Evolutionary conservation across 2,329 filamentous ascomycete species (phyloP).

Genomic region (Diplodia corticola): DNA sequence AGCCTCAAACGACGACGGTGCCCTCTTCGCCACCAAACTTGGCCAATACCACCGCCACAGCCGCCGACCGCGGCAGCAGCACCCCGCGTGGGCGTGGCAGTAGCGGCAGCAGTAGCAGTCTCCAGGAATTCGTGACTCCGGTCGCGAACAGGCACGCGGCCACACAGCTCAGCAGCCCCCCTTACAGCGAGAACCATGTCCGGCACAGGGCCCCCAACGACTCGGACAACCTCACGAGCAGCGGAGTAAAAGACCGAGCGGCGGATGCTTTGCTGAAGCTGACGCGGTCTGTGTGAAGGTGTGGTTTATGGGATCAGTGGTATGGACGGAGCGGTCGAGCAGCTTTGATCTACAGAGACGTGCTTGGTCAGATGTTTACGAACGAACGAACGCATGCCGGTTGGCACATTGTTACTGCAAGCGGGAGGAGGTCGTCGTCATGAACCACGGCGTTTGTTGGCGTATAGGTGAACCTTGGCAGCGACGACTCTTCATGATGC

Average conservation of each 20-base stretch:
- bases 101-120: conserved; percentile 15
- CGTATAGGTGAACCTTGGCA: neutral
- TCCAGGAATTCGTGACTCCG: conserved; percentile 21
- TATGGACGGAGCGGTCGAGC: neutral
- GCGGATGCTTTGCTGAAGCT: conserved; percentile 57
- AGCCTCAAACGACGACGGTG: conserved; percentile 20
- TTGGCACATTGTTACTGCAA: neutral
- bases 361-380: neutral
- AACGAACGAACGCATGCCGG: conserved; percentile 3
- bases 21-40: conserved; percentile 16
- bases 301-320: neutral
- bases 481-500: neutral
- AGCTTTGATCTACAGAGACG: neutral
- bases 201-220: neutral
- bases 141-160: conserved; percentile 24
- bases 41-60: neutral
- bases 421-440: neutral
- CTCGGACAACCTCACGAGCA: conserved; percentile 45
- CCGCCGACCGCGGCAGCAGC: conserved; percentile 22
- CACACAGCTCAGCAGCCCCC: conserved; percentile 30
- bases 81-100: conserved; percentile 25
- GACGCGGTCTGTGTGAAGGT: conserved; percentile 29
- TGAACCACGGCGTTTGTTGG: conserved; percentile 3
- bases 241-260: conserved; percentile 52
- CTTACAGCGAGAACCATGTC: conserved; percentile 35